Percentiles rank a stretch among this genome's conserved stretches.
Evolutionary conservation across 495 filamentous ascomycete genomes (phyloP).

Genomic region (Rhizodiscina lignyota): DNA sequence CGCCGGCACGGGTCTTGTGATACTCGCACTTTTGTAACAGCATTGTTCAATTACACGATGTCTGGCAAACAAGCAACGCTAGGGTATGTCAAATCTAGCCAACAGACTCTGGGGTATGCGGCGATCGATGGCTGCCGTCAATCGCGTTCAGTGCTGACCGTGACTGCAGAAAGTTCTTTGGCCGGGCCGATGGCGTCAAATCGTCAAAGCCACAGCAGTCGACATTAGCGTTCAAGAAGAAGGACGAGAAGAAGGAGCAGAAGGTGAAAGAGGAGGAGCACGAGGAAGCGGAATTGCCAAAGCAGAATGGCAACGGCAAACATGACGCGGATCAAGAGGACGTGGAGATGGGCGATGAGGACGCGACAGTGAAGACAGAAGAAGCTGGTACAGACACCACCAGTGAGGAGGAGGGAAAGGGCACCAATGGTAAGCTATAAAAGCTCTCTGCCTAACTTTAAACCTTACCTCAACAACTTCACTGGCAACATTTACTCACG

Average conservation of each 20-base stretch:
- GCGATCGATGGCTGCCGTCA: conserved; percentile 29
- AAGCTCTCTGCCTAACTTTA: too few relatives aligned
- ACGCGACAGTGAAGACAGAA: conserved; percentile 8
- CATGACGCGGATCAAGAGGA: too few relatives aligned
- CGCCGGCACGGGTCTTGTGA: too few relatives aligned
- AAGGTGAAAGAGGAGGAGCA: neutral
- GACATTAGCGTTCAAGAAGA: conserved; percentile 29
- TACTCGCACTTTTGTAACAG: too few relatives aligned
- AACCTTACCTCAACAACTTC: too few relatives aligned
- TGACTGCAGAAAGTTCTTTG: conserved; percentile 50
- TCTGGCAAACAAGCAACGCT: conserved; percentile 66
- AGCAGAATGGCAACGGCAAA: too few relatives aligned
- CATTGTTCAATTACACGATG: too few relatives aligned
- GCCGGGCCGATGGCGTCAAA: conserved; percentile 33
- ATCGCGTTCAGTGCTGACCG: conserved; percentile 4
- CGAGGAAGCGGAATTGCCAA: neutral
- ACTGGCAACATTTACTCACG: too few relatives aligned
- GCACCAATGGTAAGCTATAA: too few relatives aligned
- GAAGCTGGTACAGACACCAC: conserved; percentile 2
- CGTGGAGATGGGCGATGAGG: too few relatives aligned
- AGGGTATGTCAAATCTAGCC: conserved; percentile 75
- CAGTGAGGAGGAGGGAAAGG: conserved; percentile 10
- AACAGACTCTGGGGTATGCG: conserved; percentile 60
- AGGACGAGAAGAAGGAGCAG: conserved; percentile 1
- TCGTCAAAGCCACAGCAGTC: conserved; percentile 49